Evolutionary conservation across 768 basidiomycete species (phyloP), one percentile per base, ranked within the genome.

Genomic region (Termitomyces heimii): DNA sequence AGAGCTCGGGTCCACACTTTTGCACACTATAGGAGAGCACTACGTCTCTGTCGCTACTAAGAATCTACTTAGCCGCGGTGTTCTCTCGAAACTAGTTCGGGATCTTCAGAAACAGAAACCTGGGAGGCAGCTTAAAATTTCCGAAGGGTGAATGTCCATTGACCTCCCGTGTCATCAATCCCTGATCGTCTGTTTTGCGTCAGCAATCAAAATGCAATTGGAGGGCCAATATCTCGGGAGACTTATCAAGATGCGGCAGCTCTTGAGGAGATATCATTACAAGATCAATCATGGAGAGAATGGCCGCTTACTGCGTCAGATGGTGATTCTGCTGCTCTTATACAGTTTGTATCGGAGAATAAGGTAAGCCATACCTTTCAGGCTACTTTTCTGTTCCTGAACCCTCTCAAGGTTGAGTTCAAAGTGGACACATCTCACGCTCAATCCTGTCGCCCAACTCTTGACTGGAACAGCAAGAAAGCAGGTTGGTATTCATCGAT

Each of bases 401-500:
- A 24, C 47, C 14, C 24, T 54, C 12, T 40, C 43, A 62, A 93
- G 92, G 79, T 91, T 24, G 82, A 88, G 47, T 86, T 94, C 62
- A 76, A 75, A 34, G 71, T 94, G 32, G 90, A 95, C 63, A 82
- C 84, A 1, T 73, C 80, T 12, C 77, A 81, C 51, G 75, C 86
- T 13, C 82, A 79, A 60, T 72, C 75, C 5, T 79, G 83, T 39
- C 80, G 86, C 7, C 67, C 75, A 26, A 72, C 68, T 12, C 73
- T 89, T 35, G 89, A 92, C 65, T 92, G 88, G 82, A 92, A 92
- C 62, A 96, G 91, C 70, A 92, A 92, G 73, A 91, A 92, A 77
- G 87, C 88, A 61, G 90, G 92, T 89, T 60, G 55, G 77, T 28
- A 67, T 8, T 5, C 31, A 37, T 37, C 54, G 37, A 49, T 48